phyloP scores from a whole-genome alignment of 257 asterid species.

The Hygrophila difformis region DNA sequence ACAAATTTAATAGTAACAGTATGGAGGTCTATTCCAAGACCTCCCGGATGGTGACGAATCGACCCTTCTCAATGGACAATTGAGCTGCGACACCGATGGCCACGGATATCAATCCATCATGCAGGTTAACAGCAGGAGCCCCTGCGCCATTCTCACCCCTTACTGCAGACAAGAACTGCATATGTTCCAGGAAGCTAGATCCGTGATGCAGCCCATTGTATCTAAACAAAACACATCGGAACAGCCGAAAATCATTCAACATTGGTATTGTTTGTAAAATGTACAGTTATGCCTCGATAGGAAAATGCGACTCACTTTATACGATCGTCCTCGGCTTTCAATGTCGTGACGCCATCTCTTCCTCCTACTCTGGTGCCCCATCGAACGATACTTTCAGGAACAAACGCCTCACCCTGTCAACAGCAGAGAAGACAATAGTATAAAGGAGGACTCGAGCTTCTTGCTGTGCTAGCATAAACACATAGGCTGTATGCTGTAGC shows the following conservation, averaged over 20 bases:
- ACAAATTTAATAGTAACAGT: no score
- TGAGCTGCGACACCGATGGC: constrained; percentile 98
- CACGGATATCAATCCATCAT: constrained; percentile 83
- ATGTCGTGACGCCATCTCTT: constrained; percentile 51
- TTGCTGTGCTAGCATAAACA: no score
- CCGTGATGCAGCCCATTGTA: constrained; percentile 92
- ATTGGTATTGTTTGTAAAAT: background rate
- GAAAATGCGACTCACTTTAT: constrained; percentile 44
- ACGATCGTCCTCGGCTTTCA: constrained; percentile 57
- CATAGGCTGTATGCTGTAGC: no score
- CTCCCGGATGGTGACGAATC: constrained; percentile 59
- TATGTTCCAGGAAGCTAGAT: constrained; percentile 89
- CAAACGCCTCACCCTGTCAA: constrained; percentile 85
- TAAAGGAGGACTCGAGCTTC: background rate
- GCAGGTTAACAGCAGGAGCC: constrained; percentile 63
- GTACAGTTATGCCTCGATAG: background rate
- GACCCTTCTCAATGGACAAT: constrained; percentile 64
- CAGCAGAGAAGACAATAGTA: background rate
- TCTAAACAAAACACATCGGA: no score
- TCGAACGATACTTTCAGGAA: constrained; percentile 75
- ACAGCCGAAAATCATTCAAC: no score
- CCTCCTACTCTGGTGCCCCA: constrained; percentile 69
- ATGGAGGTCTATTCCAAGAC: constrained; percentile 44
- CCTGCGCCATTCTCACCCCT: constrained; percentile 47
- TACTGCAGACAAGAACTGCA: constrained; percentile 54